Evolutionary conservation across 1,139 yeast species (phyloP).

Genomic region (Nadsonia starkeyi-henricii): DNA sequence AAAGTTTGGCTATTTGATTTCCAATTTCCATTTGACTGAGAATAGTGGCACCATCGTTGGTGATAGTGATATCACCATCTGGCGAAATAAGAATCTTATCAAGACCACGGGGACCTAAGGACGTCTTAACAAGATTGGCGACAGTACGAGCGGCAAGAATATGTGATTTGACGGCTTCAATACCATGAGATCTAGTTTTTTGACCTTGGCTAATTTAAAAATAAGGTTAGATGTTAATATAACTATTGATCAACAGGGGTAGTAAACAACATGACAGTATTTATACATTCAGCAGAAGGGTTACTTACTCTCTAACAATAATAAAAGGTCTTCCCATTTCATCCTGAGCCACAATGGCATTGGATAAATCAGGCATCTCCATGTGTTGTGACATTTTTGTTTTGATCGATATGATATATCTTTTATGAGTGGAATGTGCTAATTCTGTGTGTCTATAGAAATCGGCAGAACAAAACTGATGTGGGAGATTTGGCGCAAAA

Average conservation of each 20-base stretch:
- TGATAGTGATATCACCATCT: constrained; percentile 95
- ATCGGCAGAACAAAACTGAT: not conserved
- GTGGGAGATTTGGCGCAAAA: not conserved
- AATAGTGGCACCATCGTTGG: constrained; percentile 97
- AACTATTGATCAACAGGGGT: not conserved
- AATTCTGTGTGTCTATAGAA: not conserved
- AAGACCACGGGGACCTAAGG: constrained; percentile 95
- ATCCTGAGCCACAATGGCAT: constrained; percentile 97
- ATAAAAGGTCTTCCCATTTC: constrained; percentile 98
- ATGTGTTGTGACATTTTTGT: constrained; percentile 21
- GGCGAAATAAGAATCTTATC: constrained; percentile 88
- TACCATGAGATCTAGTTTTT: constrained; percentile 82
- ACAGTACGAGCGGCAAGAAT: constrained; percentile 94
- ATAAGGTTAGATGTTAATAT: constrained; percentile 1
- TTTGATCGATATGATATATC: not conserved
- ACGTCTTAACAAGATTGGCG: constrained; percentile 80
- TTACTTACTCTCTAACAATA: constrained; percentile 62
- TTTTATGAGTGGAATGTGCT: not conserved
- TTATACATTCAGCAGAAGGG: not conserved
- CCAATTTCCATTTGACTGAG: constrained; percentile 92
- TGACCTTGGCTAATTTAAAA: constrained; percentile 47
- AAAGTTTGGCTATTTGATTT: constrained; percentile 86
- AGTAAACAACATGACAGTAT: too few relatives aligned
- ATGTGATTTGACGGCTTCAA: constrained; percentile 87
- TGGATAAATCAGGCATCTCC: constrained; percentile 89